Evolutionary conservation across 306 rosid species (phyloP), one percentile per base, ranked within the genome.

Genomic region (Phaseolus lunatus): DNA sequence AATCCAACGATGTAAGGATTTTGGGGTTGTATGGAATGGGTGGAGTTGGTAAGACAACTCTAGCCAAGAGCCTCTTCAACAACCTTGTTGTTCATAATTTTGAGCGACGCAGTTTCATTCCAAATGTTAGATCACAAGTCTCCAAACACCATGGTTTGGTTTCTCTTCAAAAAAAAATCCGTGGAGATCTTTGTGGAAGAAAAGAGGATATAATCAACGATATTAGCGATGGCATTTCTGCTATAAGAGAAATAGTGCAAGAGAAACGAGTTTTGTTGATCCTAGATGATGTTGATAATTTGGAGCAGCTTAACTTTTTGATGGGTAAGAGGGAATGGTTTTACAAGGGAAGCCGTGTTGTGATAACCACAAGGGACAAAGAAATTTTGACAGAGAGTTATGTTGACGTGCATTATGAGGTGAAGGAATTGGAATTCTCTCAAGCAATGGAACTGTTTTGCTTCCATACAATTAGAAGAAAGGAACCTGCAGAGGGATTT

Each of bases 31-130:
- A 78, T 83, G 94, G 92, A 5, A 76, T 66, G 70, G 92, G 87
- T 5, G 94, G 94, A 5, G 71, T 84, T 43, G 94, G 92, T 24
- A 90, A 90, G 54, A 86, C 94, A 53, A 90, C 92, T 2, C 81
- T 90, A 11, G 92, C 90, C 66, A 86, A 78, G 78, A 79, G 83
- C 76, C 83, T 90, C 23, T 84, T 41, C 67, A 90, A 88, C 64
- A 83, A 14, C 31, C 81, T 86, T 20, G 78, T 79, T 29, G 75
- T 23, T 59, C 22, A 57, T 27, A 19, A 45, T 74, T 90, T 88
- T 67, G 48, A 66, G 35, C 33, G 12, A 56, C 82, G 77, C 20
- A 54, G 81, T 47, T 90, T 90, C 83, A 76, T 90, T 66, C 41
- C 85, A 58, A 80, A 79, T 75, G 84, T 87, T 2, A 76, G 84